Base-by-base conservation (phyloP, 2,329 filamentous ascomycete genomes). In the Xylaria hypoxylon region DNA sequence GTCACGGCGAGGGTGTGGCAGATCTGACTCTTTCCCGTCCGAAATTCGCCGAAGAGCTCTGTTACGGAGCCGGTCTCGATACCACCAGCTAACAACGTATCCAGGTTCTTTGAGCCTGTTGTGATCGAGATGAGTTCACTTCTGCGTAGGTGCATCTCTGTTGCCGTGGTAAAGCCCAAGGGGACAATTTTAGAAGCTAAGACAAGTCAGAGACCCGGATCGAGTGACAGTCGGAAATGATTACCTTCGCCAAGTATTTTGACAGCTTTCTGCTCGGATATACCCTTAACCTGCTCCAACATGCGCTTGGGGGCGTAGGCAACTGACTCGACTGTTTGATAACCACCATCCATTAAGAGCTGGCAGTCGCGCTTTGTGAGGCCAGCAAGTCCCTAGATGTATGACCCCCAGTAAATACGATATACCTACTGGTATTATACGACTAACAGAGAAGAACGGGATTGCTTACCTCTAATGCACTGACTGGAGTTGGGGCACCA, bases 1-100 rank as follows among this genome's bases (percentile, higher is more conserved):
- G 96, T 99, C 33, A 99, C 96, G 0, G 96, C 96, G n/a, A 99
- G 85, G 0, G 96, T 99, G 79, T 99, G 96, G 75, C 96, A 99
- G 64, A 99, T 95, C 80, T 99, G 96, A 83, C 94, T 97, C 82
- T 99, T 99, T 79, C 96, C 96, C 0, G 96, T 99, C 74, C 96
- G 88, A 77, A 99, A 99, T 79, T 99, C 96, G 77, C 96, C 96
- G 77, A 99, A 99, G 3, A 99, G 90, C 80, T 99, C 96, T 0
- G 96, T 99, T 60, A 99, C 96, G 8, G 94, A 98, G 50, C 96
- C 96, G 0, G 96, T 99, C 80, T 99, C 96, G 57, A 99, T 88
- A 65, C 96, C 96, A 73, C 96, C 96, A 33, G 95, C 96, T 17
- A 99, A 87, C 24, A 99, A 85, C 15, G 96, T 98, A 77, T 99